Percentiles rank a stretch among this genome's conserved stretches.
Conservation (phyloP, 768 basidiomycete species). For the Boletus rubescentipes region DNA sequence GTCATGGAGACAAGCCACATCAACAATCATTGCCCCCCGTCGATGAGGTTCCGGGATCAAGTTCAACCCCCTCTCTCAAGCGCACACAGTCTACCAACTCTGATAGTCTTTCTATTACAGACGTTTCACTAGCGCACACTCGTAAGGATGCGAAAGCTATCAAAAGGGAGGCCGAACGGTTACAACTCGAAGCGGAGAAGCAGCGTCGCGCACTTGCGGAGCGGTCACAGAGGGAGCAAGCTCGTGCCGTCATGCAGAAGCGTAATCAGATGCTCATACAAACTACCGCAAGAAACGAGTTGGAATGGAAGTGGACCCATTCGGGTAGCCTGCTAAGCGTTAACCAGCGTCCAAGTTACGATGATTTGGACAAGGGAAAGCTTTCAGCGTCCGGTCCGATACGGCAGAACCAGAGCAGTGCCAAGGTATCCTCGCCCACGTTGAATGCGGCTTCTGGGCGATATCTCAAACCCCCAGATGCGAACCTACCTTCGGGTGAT, state of each 20-base stretch:
- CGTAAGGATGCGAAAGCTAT: constrained; percentile 66
- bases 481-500: constrained; percentile 36
- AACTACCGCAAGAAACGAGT: constrained; percentile 46
- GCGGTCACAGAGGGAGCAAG: constrained; percentile 79
- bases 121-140: constrained; percentile 39
- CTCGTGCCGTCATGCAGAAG: constrained; percentile 90
- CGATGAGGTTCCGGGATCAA: constrained; percentile 62
- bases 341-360: constrained; percentile 32
- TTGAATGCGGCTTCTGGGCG: constrained; percentile 63
- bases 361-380: constrained; percentile 44
- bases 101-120: constrained; percentile 63
- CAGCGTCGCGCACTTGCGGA: constrained; percentile 76
- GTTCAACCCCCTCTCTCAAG: constrained; percentile 67
- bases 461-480: constrained; percentile 42
- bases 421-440: constrained; percentile 45
- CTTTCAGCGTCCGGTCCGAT: constrained; percentile 61
- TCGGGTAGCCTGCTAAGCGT: constrained; percentile 44
- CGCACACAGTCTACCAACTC: constrained; percentile 77
- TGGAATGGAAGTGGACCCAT: constrained; percentile 58
- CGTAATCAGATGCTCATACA: constrained; percentile 73
- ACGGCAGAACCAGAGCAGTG: constrained; percentile 51
- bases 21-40: constrained; percentile 64
- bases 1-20: constrained; percentile 65
- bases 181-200: constrained; percentile 79
- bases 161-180: constrained; percentile 79